Conservation (phyloP, 140 eudicot species). For the Oenanthe javanica region DNA sequence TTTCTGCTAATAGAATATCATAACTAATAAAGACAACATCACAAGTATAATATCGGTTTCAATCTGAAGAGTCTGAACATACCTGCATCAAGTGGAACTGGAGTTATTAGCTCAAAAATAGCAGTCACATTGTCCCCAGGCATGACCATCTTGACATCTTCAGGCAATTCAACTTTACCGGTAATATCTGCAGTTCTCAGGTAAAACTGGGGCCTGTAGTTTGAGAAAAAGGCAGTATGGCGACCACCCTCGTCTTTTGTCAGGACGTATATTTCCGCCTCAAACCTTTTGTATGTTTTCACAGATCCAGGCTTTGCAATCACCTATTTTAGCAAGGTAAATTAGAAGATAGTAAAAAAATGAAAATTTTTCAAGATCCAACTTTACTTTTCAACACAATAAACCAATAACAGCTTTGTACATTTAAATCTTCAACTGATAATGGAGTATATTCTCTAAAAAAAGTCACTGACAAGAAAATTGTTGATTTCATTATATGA, state of each 20-base stretch:
- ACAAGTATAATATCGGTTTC: background rate
- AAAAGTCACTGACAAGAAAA: background rate
- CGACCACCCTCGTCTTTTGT: conserved; percentile 99
- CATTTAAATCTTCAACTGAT: background rate
- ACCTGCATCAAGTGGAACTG: conserved; percentile 92
- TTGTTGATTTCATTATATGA: background rate
- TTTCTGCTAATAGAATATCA: background rate
- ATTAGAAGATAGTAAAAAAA: background rate
- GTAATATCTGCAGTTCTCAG: conserved; percentile 92
- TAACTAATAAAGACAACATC: background rate
- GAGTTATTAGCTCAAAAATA: conserved; percentile 71
- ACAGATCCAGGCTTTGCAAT: conserved; percentile 73
- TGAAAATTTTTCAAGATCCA: background rate
- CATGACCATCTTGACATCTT: conserved; percentile 93
- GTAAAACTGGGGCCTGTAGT: conserved; percentile 89
- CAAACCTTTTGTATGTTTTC: conserved; percentile 73
- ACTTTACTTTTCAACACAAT: background rate
- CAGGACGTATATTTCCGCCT: conserved; percentile 83
- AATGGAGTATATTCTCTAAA: background rate
- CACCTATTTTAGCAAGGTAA: conserved; percentile 37
- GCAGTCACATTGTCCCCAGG: conserved; percentile 98
- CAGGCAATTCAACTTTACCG: conserved; percentile 91
- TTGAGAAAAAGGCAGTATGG: conserved; percentile 87
- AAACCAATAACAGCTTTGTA: background rate
- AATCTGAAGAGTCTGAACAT: background rate